These are phyloP conservation scores for Crepidotus variabilis DNA, from an alignment of 768 basidiomycete species.

Conservation along the genomic window DNA sequence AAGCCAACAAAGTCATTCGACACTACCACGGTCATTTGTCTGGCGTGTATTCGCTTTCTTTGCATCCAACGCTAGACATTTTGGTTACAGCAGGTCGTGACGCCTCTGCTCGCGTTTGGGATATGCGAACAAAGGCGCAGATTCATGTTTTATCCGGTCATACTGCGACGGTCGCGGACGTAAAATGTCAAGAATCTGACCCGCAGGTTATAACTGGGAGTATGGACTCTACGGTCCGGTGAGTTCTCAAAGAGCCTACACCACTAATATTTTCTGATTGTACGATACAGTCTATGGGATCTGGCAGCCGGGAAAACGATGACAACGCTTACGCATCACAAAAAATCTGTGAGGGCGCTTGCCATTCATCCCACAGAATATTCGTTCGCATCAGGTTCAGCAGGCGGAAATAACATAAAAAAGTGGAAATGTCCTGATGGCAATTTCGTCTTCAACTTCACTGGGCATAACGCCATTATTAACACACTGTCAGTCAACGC, in stretches of 20 bases:
- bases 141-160: constrained; percentile 93
- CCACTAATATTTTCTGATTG: background rate
- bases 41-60: constrained; percentile 89
- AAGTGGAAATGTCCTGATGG: constrained; percentile 99
- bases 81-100: constrained; percentile 95
- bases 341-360: constrained; percentile 93
- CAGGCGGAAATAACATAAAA: constrained; percentile 99
- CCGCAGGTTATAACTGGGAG: constrained; percentile 97
- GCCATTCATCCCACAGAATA: constrained; percentile 97
- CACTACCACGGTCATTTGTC: constrained; percentile 99
- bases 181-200: constrained; percentile 95
- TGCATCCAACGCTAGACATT: constrained; percentile 95
- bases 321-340: constrained; percentile 98
- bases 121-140: constrained; percentile 97
- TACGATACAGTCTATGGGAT: constrained; percentile 78
- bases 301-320: constrained; percentile 96
- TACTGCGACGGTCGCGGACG: constrained; percentile 92
- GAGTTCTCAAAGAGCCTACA: constrained; percentile 16
- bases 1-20: constrained; percentile 97
- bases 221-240: constrained; percentile 97
- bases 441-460: constrained; percentile 92
- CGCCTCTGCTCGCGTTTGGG: constrained; percentile 97
- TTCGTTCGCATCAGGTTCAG: constrained; percentile 91
- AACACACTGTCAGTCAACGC: constrained; percentile 92
- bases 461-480: constrained; percentile 96